Base-by-base conservation (phyloP, 495 filamentous ascomycete genomes). In the Trichoderma orchidacearum region DNA sequence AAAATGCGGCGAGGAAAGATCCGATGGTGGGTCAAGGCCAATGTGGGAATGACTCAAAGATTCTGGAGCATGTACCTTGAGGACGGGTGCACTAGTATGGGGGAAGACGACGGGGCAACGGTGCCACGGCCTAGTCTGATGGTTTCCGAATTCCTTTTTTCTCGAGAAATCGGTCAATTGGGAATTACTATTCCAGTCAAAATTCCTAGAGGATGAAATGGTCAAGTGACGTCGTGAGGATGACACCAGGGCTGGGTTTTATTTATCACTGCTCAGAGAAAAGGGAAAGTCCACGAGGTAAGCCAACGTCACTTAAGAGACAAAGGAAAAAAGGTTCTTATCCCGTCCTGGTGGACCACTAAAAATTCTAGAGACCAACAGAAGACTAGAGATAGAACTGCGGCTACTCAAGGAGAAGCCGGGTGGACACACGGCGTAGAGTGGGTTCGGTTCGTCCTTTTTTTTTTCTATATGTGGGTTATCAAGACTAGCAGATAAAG, bases 21-120 rank as follows among this genome's bases (percentile, higher is more conserved):
- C 38, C 38, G 38, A 48, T 48, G 41, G 41, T 17, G 41, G 41
- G 41, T 48, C 41, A 41, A 41, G 36, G 13, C n/a, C 41, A 27
- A 48, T 48, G 41, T n/a, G 41, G 12, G 41, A 48, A 48, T 48
- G 41, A 48, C 41, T 48, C 41, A 48, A 48, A 48, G n/a, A n/a
- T n/a, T n/a, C n/a, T 35, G 32, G 32, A 35, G 32, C 8, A 35
- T 48, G 41, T 48, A 48, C 41, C n/a, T 17, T 23, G 7, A 9
- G 21, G n/a, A n/a, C n/a, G n/a, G n/a, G n/a, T n/a, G 12, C 21
- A 23, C 41, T 9, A 48, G 27, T 18, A 17, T 41, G 36, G n/a
- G n/a, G 36, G 36, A n/a, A n/a, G 36, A 41, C n/a, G n/a, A n/a
- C n/a, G n/a, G n/a, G n/a, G n/a, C n/a, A n/a, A n/a, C n/a, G n/a